These are phyloP conservation scores for Anthoceros angustus DNA, from an alignment of 225 moss, liverwort and hornwort genomes.

Conservation along the genomic window DNA sequence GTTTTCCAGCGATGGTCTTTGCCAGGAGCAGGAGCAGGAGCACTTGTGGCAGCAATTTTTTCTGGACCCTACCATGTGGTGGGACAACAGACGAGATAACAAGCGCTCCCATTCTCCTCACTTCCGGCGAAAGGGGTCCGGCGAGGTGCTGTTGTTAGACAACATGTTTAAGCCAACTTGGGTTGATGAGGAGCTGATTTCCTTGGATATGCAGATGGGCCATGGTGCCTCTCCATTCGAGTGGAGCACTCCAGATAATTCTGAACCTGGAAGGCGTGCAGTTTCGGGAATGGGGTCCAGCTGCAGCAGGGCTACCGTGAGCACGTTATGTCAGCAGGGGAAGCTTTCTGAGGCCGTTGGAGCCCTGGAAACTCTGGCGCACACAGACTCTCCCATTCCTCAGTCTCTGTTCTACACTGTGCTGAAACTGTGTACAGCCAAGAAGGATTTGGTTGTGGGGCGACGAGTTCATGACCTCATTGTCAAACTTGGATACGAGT, in stretches of 20 bases:
- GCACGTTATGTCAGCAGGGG: neutral
- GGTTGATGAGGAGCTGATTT: too few species aligned
- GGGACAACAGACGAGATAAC: neutral
- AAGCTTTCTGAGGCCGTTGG: neutral
- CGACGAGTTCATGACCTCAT: neutral
- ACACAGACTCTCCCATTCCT: neutral
- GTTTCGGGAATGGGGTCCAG: neutral
- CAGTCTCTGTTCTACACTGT: neutral
- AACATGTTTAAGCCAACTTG: too few species aligned
- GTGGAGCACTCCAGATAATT: neutral
- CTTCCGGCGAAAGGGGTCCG: too few species aligned
- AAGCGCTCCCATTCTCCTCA: too few species aligned
- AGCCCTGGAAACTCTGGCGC: neutral
- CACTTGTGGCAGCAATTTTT: neutral
- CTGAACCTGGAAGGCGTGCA: neutral
- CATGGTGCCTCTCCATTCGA: neutral
- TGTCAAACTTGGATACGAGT: neutral
- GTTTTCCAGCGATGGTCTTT: neutral
- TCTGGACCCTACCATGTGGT: neutral
- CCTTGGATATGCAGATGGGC: neutral
- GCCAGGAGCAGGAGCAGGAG: neutral
- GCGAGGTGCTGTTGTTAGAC: too few species aligned
- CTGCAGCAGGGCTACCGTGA: neutral
- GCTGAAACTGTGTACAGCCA: neutral
- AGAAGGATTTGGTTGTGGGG: neutral